Percentiles rank a stretch among this genome's conserved stretches.
Conservation (phyloP, 202 grass and related monocot genomes). For the Panicum virgatum region DNA sequence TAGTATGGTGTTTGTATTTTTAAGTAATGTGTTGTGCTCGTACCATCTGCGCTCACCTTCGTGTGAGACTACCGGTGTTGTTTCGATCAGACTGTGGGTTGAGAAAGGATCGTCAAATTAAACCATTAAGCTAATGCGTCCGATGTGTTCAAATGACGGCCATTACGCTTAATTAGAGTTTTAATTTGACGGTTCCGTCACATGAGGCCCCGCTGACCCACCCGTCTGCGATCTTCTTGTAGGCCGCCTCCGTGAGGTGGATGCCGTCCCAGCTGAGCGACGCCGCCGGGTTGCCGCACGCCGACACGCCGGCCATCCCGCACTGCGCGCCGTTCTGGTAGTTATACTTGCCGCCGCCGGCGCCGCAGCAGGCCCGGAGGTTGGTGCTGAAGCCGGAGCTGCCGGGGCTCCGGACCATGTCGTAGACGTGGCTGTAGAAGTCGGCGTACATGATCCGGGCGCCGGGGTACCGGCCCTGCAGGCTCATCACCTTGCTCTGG, state of each 20-base stretch:
- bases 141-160: too few relatives aligned
- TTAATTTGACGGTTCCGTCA: too few relatives aligned
- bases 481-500: slow-evolving; percentile 36
- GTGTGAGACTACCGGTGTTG: too few relatives aligned
- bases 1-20: too few relatives aligned
- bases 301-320: slow-evolving; percentile 46
- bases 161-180: too few relatives aligned
- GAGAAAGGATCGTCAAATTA: too few relatives aligned
- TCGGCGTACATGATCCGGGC: slow-evolving; percentile 66
- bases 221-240: slow-evolving; percentile 58
- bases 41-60: too few relatives aligned
- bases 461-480: slow-evolving; percentile 50
- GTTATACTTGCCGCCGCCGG: slow-evolving; percentile 61
- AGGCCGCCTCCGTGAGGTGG: slow-evolving; percentile 67
- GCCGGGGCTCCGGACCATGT: slow-evolving; percentile 52
- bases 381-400: slow-evolving; percentile 47
- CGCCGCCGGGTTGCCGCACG: slow-evolving; percentile 45
- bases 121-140: too few relatives aligned
- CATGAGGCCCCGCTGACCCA: slow-evolving; percentile 59
- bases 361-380: slow-evolving; percentile 61
- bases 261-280: slow-evolving; percentile 75
- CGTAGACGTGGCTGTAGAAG: slow-evolving; percentile 63
- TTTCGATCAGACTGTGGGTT: too few relatives aligned
- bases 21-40: too few relatives aligned
- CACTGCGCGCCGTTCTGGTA: slow-evolving; percentile 57